Percentiles rank a stretch among this genome's conserved stretches.
Conservation (phyloP, 2,329 filamentous ascomycete species). For the Cytospora piceae region DNA sequence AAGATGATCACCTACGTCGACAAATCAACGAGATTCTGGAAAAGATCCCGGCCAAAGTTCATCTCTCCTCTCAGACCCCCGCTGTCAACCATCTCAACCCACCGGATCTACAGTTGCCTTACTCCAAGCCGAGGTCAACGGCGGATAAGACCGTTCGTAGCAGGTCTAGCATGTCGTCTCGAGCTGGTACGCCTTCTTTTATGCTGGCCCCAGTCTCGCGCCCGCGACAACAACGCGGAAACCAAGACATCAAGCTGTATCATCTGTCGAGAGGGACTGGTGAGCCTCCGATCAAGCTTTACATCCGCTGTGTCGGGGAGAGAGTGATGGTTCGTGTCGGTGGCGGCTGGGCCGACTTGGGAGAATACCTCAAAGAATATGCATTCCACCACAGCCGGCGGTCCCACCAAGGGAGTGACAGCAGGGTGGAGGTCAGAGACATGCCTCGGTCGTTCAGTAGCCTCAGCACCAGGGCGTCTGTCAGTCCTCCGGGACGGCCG, state of each 20-base stretch:
- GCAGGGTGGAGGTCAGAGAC: constrained; percentile 64
- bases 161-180: constrained; percentile 50
- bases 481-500: constrained; percentile 42
- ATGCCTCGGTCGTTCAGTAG: constrained; percentile 40
- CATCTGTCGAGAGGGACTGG: constrained; percentile 84
- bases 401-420: constrained; percentile 50
- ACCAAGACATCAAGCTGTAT: constrained; percentile 86
- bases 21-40: constrained; percentile 81
- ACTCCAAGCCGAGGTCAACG: constrained; percentile 39
- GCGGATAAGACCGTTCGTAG: constrained; percentile 48
- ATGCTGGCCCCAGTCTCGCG: constrained; percentile 67
- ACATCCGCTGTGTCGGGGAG: constrained; percentile 90
- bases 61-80: constrained; percentile 63
- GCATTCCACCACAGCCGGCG: constrained; percentile 87
- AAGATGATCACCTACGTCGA: constrained; percentile 73
- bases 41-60: constrained; percentile 79
- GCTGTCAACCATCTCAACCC: constrained; percentile 58
- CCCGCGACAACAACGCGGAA: constrained; percentile 52
- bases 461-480: constrained; percentile 22
- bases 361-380: constrained; percentile 93
- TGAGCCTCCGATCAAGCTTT: constrained; percentile 89
- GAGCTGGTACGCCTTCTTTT: constrained; percentile 68
- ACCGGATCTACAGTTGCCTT: constrained; percentile 58
- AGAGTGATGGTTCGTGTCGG: constrained; percentile 98
- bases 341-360: constrained; percentile 96